Evolutionary conservation across 2,329 filamentous ascomycete genomes (phyloP).

Genomic region (Microdochium bolleyi): DNA sequence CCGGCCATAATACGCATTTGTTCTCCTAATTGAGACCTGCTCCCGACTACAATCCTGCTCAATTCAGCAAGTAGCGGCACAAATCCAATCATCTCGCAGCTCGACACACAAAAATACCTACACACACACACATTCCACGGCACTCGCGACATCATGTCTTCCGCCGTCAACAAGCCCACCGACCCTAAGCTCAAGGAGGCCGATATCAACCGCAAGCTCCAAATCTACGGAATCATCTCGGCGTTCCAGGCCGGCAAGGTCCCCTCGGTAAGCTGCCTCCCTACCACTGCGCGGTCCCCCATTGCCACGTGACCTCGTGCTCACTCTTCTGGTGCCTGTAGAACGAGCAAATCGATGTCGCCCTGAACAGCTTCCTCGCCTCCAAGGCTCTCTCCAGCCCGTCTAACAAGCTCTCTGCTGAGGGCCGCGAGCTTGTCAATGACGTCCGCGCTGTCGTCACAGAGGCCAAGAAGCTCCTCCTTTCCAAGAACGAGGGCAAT

Average conservation of each 20-base stretch:
- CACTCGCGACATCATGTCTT: not conserved
- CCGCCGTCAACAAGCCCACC: slow-evolving; percentile 63
- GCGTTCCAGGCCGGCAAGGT: slow-evolving; percentile 87
- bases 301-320: slow-evolving; percentile 1
- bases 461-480: slow-evolving; percentile 69
- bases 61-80: too few species aligned
- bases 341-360: slow-evolving; percentile 95
- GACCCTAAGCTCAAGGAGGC: slow-evolving; percentile 70
- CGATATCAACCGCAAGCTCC: slow-evolving; percentile 88
- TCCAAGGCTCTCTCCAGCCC: slow-evolving; percentile 64
- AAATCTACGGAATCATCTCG: slow-evolving; percentile 82
- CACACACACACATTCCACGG: not conserved
- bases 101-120: not conserved
- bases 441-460: slow-evolving; percentile 76
- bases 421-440: slow-evolving; percentile 70
- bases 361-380: slow-evolving; percentile 77
- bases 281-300: not conserved
- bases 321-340: slow-evolving; percentile 21
- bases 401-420: slow-evolving; percentile 68
- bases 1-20: too few species aligned
- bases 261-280: slow-evolving; percentile 59
- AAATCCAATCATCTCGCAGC: not conserved
- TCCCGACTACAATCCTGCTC: too few species aligned
- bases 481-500: slow-evolving; percentile 94
- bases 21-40: too few species aligned